Evolutionary conservation across 2,329 filamentous ascomycete genomes (phyloP), one percentile per base, ranked within the genome.

Genomic region (Arachnomyces sp.): DNA sequence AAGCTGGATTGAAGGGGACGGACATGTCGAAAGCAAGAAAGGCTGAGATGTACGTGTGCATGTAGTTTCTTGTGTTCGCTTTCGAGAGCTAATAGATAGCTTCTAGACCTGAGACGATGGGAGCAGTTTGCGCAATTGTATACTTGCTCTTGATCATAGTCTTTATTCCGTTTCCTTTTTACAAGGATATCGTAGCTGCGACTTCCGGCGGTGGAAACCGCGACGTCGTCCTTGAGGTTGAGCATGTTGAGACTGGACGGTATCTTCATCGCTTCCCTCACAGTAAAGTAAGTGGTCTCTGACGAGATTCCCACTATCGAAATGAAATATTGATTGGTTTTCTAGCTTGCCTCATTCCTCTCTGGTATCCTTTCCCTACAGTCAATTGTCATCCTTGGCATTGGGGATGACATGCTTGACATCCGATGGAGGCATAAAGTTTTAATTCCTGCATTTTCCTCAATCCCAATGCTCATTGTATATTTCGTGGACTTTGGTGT

Each of bases 401-500:
- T 98, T 44, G 86, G 87, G 50, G 92, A 98, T 65, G 92, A 98
- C 66, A 77, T 95, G 38, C 95, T 98, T 65, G 92, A 98, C 63
- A 95, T 98, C 57, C 80, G 92, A 59, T 98, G 92, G 92, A 84
- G 92, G 39, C 90, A 98, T 74, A 98, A 98, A 70, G 88, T 95
- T 67, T 85, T 95, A 71, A 95, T 98, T 53, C 92, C 92, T 4
- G 92, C 87, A 43, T 84, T 98, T 53, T 89, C 89, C 42, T 84
- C 87, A 34, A 86, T 96, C 44, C 92, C 92, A 12, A 83, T 96
- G 65, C 80, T 98, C 8, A 86, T 94, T 47, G 84, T 98, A 53
- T 98, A 98, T 73, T 95, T 95, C 68, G 88, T 96, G 63, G 90
- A 96, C 66, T 98, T 96, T 62, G 90, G 88, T 49, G 90, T 98